A percentile compares a stretch with the other conserved stretches of the same genome.
Evolutionary conservation across 352 stramenopile species (phyloP).

Genomic region (Peronospora farinosa): DNA sequence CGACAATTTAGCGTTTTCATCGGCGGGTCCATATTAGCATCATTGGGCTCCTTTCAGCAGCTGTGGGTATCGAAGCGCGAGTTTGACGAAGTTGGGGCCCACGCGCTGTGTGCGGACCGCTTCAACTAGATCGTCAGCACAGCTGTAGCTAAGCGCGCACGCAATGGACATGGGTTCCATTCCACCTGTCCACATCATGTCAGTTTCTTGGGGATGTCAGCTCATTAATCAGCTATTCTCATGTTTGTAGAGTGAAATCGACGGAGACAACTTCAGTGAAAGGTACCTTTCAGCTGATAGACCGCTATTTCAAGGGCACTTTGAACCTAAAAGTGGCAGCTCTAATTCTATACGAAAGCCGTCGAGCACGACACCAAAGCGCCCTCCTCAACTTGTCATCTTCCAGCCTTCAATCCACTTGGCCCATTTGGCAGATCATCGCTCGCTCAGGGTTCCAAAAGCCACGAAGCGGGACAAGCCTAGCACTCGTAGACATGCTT

Average conservation of each 20-base stretch:
- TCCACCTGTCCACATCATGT: neutral
- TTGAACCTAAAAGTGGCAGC: slow-evolving; percentile 6
- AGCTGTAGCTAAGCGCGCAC: slow-evolving; percentile 8
- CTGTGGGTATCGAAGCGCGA: slow-evolving; percentile 84
- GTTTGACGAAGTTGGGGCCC: slow-evolving; percentile 73
- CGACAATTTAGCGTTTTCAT: slow-evolving; percentile 86
- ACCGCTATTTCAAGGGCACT: slow-evolving; percentile 19
- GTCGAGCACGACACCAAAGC: neutral
- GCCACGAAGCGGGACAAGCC: slow-evolving; percentile 80
- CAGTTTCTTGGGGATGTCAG: slow-evolving; percentile 1
- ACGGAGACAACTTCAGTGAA: slow-evolving; percentile 6
- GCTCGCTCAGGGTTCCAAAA: slow-evolving; percentile 55
- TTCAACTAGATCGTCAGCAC: slow-evolving; percentile 42
- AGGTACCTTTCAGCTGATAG: slow-evolving; percentile 9
- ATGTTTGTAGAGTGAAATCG: slow-evolving; percentile 2
- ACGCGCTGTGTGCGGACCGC: slow-evolving; percentile 58
- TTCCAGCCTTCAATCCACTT: slow-evolving; percentile 1
- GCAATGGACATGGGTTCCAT: slow-evolving; percentile 16
- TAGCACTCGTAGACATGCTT: slow-evolving; percentile 65
- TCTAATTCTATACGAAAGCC: slow-evolving; percentile 20
- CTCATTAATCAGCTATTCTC: slow-evolving; percentile 7
- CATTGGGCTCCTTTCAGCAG: slow-evolving; percentile 84
- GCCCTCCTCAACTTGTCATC: slow-evolving; percentile 26
- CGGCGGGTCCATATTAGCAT: slow-evolving; percentile 81
- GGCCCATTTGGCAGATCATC: slow-evolving; percentile 28